Evolutionary conservation across 306 rosid species (phyloP), one percentile per base, ranked within the genome.

Genomic region (Trichosanthes truncata): DNA sequence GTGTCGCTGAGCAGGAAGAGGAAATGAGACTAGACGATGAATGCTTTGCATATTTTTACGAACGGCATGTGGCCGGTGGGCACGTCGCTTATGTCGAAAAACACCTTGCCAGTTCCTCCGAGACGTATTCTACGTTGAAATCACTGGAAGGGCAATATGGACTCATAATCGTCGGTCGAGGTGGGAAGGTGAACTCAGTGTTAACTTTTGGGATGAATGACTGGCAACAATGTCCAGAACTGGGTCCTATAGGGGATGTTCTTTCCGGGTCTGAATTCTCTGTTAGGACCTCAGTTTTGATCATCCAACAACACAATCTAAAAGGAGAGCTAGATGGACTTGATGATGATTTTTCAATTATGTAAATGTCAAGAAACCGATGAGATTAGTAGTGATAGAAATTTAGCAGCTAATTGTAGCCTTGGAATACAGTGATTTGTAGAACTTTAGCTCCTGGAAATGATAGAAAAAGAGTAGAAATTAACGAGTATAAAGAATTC

Each of bases 181-280:
- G 96, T 43, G 93, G 93, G 20, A 86, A 93, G 41, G 86, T 88
- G 33, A 92, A 95, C 80, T 89, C 98, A 0, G 55, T 87, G 41
- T 79, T 95, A 82, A 95, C 97, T 3, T 83, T 82, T 20, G 97
- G 97, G 6, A 95, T 95, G 98, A 93, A 84, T 33, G 98, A 92
- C 14, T 95, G 97, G 98, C 93, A 95, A 81, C 97, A 91, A 14
- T 91, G 97, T 56, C 98, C 98, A 0, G 97, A 95, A 85, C 55
- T 95, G 17, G 98, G 98, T 60, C 96, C 97, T 0, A 86, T 95
- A 3, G 98, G 98, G n/a, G 98, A 95, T 78, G 92, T 95, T 81
- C 97, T 95, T 69, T 90, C 98, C 0, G 97, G 97, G 20, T 87
- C 97, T 20, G 98, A 91, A 55, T 95, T 95, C 81, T 86, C 91